phyloP scores from a whole-genome alignment of 495 filamentous ascomycete species.

The Clavariopsis aquatica region DNA sequence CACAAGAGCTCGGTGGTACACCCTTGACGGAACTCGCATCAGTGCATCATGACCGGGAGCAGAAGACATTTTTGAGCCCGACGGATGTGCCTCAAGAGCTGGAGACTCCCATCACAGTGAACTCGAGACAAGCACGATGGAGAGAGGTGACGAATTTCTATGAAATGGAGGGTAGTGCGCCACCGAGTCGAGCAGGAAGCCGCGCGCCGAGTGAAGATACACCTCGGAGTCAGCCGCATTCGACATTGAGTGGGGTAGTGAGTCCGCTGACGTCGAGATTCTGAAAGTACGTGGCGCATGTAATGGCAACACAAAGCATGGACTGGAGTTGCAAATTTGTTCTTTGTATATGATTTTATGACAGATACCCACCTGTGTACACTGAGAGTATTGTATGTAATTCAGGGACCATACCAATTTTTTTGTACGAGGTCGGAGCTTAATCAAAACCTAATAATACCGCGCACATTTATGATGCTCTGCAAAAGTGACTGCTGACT shows the following conservation, averaged over 20 bases:
- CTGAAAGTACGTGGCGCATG: background rate
- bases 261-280: background rate
- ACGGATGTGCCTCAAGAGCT: constrained; percentile 24
- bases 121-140: background rate
- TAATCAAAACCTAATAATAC: no score
- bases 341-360: no score
- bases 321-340: no score
- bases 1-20: constrained; percentile 31
- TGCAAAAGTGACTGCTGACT: no score
- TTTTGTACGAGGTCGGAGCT: no score
- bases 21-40: constrained; percentile 29
- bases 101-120: background rate
- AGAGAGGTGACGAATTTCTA: constrained; percentile 18
- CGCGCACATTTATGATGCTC: no score
- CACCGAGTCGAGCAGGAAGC: constrained; percentile 14
- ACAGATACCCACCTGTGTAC: no score
- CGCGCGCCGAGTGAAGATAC: constrained; percentile 20
- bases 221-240: background rate
- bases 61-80: constrained; percentile 4
- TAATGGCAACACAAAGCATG: no score
- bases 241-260: background rate
- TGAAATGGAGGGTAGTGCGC: constrained; percentile 27
- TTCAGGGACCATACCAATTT: no score
- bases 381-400: no score
- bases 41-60: background rate